Evolutionary conservation across 495 filamentous ascomycete genomes (phyloP).

Genomic region (Penicillium parvum): DNA sequence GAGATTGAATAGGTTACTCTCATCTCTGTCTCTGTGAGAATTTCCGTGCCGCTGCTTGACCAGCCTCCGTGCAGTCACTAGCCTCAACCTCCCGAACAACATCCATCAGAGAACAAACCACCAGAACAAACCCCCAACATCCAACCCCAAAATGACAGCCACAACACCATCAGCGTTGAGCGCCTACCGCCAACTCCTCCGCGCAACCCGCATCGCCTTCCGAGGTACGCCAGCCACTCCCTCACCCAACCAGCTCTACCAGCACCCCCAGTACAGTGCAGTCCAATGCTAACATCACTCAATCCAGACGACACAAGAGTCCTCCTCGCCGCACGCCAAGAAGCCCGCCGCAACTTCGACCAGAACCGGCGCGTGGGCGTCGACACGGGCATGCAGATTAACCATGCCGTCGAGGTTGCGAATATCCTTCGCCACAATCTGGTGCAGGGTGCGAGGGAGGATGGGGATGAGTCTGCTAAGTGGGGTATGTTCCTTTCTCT

Average conservation of each 20-base stretch:
- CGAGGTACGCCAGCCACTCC: conserved; percentile 51
- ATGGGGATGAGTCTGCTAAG: conserved; percentile 48
- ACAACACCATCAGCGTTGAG: conserved; percentile 56
- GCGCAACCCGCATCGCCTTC: conserved; percentile 79
- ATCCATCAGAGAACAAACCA: neutral
- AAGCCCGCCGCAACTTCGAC: conserved; percentile 69
- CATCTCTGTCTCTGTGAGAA: too few relatives aligned
- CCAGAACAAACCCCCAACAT: neutral
- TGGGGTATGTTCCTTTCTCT: conserved; percentile 54
- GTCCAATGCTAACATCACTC: conserved; percentile 3
- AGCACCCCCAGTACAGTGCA: too few relatives aligned
- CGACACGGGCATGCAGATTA: conserved; percentile 52
- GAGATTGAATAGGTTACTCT: too few relatives aligned
- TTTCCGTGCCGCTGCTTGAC: too few relatives aligned
- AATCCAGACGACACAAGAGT: conserved; percentile 60
- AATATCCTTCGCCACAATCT: conserved; percentile 76
- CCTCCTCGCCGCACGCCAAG: conserved; percentile 61
- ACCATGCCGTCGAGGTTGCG: conserved; percentile 80
- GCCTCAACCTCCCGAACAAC: neutral
- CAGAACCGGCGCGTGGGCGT: conserved; percentile 53
- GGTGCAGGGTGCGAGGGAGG: conserved; percentile 68
- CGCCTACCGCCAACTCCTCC: conserved; percentile 81
- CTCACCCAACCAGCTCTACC: too few relatives aligned
- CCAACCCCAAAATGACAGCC: conserved; percentile 16
- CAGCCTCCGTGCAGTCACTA: neutral